These are phyloP conservation scores for Podila epicladia DNA, from an alignment of 192 early-diverging fungal species.

Conservation along the genomic window DNA sequence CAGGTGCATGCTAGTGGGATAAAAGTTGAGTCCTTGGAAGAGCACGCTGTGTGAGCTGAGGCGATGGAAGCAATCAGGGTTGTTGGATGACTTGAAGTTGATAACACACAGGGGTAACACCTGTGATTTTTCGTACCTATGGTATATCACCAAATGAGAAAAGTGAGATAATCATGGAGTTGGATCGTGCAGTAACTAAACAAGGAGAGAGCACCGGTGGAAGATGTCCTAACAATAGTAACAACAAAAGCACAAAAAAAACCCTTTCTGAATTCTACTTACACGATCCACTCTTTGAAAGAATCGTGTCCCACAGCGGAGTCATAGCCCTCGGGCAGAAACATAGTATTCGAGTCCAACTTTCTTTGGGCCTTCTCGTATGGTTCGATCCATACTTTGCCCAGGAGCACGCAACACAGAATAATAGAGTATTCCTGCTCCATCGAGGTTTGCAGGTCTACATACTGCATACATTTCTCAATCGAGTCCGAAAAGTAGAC, in stretches of 20 bases:
- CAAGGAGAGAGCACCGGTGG: neutral
- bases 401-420: constrained; percentile 34
- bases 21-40: neutral
- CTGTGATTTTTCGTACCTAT: constrained; percentile 40
- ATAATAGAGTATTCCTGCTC: constrained; percentile 34
- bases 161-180: neutral
- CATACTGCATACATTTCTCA: constrained; percentile 50
- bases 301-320: constrained; percentile 26
- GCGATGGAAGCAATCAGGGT: constrained; percentile 13
- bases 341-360: constrained; percentile 7
- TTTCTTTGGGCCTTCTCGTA: constrained; percentile 13
- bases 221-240: neutral
- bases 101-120: constrained; percentile 41
- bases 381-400: constrained; percentile 25
- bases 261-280: constrained; percentile 8
- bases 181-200: neutral
- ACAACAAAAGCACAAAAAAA: neutral
- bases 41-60: constrained; percentile 11
- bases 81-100: constrained; percentile 39
- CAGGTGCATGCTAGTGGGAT: constrained; percentile 12
- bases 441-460: constrained; percentile 19
- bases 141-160: neutral
- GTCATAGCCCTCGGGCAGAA: constrained; percentile 31
- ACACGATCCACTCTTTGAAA: constrained; percentile 48
- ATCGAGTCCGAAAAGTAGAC: constrained; percentile 43